Evolutionary conservation across 2,329 filamentous ascomycete genomes (phyloP), one percentile per base, ranked within the genome.

Genomic region (Xylaria sp.): DNA sequence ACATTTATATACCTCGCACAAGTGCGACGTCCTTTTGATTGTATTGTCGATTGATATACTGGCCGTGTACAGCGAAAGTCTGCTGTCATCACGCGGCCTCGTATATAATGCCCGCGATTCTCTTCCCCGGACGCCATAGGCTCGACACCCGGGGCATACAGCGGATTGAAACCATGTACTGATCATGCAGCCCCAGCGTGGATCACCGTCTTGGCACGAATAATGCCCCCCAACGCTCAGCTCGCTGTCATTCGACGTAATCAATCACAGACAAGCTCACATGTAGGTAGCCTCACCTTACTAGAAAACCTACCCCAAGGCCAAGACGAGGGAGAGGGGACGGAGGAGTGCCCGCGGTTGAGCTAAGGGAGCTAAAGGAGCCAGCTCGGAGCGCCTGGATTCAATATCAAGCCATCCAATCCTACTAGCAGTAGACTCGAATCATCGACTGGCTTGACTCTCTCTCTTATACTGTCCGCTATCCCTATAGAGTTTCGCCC

Each of bases 11-110:
- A n/a, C 6, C 28, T 33, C 18, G 15, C 23, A 57, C 39, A 56
- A 39, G 39, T 18, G 25, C 41, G 20, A 20, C 54, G 15, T 36
- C 52, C 28, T n/a, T 20, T 64, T 25, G 61, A 57, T 28, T 41
- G 31, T 51, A 46, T 55, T 18, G n/a, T 46, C 15, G 28, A 58
- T 25, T 39, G 54, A 56, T 31, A 52, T 31, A 31, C 49, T 6
- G 25, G 15, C 25, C 13, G 46, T 52, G 23, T 52, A 52, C 20
- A 31, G 25, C 31, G 49, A 52, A 25, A 52, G 31, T 36, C 31
- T 55, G 51, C 67, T 60, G 33, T 51, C 62, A 70, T 77, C 75
- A 77, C 75, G 68, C 76, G 74, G 74, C 74, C 73, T 64, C 73
- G 39, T 73, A 75, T 70, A 75, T 72, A 43, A 72, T 57, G 54